Conservation (phyloP, 2,329 filamentous ascomycete genomes). For the Fusarium falciforme region DNA sequence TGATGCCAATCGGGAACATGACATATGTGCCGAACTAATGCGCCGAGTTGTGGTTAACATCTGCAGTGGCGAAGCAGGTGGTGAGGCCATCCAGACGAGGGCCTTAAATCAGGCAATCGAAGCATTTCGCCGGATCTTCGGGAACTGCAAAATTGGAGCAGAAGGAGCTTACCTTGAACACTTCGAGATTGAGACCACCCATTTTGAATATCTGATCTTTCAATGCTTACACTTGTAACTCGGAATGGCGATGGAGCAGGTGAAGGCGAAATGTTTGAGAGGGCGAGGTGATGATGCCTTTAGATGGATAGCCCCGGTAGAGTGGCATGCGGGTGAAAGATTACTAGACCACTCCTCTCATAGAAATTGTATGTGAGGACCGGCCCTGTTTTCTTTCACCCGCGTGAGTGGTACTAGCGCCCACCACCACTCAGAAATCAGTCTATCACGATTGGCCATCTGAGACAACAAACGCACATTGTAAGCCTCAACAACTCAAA, state of each 20-base stretch:
- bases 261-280: constrained; percentile 30
- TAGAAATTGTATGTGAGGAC: too few relatives aligned
- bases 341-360: too few relatives aligned
- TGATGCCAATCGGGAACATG: constrained; percentile 98
- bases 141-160: neutral
- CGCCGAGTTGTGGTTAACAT: constrained; percentile 9
- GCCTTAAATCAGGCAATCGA: neutral
- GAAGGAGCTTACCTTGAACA: constrained; percentile 80
- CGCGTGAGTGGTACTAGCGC: constrained; percentile 9
- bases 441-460: constrained; percentile 27
- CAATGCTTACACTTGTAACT: constrained; percentile 1
- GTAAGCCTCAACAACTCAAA: neutral
- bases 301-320: constrained; percentile 39
- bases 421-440: constrained; percentile 23
- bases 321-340: neutral
- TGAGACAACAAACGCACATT: constrained; percentile 9
- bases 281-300: constrained; percentile 32
- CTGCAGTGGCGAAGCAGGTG: neutral
- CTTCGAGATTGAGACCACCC: constrained; percentile 90
- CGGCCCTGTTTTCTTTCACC: too few relatives aligned
- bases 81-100: neutral
- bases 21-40: constrained; percentile 95
- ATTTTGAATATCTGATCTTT: constrained; percentile 51
- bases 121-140: neutral
- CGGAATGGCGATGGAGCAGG: constrained; percentile 20